phyloP scores from a whole-genome alignment of 306 rosid species.

The Cicer chorassanicum region DNA sequence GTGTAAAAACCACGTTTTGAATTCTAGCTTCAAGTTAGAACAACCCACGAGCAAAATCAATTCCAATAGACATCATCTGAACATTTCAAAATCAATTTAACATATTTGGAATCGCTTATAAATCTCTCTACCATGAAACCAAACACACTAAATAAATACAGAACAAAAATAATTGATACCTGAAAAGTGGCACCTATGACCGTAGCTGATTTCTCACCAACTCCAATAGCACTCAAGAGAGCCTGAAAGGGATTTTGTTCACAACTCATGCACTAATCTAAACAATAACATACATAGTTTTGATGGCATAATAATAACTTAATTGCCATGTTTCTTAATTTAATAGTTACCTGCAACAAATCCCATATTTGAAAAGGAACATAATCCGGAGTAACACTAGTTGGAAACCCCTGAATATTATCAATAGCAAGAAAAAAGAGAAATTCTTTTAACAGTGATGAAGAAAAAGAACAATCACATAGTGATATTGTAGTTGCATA shows the following conservation, averaged over 20 bases:
- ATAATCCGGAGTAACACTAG: constrained; percentile 94
- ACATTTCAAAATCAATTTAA: no score
- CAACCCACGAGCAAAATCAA: no score
- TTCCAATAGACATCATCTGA: no score
- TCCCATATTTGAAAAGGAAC: constrained; percentile 96
- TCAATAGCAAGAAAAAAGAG: not conserved
- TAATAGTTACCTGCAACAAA: constrained; percentile 71
- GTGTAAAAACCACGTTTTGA: no score
- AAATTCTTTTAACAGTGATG: constrained; percentile 22
- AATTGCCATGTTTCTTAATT: constrained; percentile 14
- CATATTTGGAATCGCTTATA: no score
- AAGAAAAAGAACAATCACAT: constrained; percentile 29
- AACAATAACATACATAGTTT: constrained; percentile 14
- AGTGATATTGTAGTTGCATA: not conserved
- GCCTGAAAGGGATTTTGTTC: constrained; percentile 58
- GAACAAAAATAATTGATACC: constrained; percentile 54
- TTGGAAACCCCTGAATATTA: constrained; percentile 81
- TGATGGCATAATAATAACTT: constrained; percentile 19
- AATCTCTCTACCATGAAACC: no score
- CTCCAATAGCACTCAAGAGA: constrained; percentile 93
- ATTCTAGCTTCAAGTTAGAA: no score
- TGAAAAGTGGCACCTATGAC: constrained; percentile 97
- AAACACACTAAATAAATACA: not conserved
- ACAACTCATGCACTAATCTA: constrained; percentile 12
- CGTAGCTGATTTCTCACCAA: constrained; percentile 96